phyloP scores from a whole-genome alignment of 2,329 filamentous ascomycete genomes.

The Botryotinia convoluta region DNA sequence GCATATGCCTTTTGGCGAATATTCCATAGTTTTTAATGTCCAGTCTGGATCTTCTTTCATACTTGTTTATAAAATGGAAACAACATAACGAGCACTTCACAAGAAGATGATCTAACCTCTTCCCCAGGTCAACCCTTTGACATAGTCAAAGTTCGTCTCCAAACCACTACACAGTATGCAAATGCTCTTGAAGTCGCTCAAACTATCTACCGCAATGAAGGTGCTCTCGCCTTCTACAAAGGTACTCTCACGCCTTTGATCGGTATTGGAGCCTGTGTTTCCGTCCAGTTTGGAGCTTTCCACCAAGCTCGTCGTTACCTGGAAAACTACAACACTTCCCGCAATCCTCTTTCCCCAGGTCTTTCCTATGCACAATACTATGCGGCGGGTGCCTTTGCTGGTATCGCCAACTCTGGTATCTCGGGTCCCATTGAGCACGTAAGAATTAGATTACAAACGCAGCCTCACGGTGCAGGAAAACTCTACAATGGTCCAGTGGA shows the following conservation, averaged over 20 bases:
- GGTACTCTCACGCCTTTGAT: conserved; percentile 92
- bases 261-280: conserved; percentile 94
- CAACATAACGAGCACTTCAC: background rate
- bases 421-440: conserved; percentile 96
- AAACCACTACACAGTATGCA: conserved; percentile 80
- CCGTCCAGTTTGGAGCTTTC: conserved; percentile 98
- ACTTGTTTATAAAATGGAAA: background rate
- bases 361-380: conserved; percentile 88
- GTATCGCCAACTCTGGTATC: conserved; percentile 82
- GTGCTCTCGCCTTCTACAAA: conserved; percentile 93
- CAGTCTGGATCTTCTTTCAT: background rate
- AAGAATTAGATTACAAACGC: conserved; percentile 91
- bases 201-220: conserved; percentile 84
- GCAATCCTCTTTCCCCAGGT: conserved; percentile 40
- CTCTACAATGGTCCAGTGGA: conserved; percentile 85
- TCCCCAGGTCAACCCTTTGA: conserved; percentile 68
- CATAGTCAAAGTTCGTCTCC: conserved; percentile 95
- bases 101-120: conserved; percentile 26
- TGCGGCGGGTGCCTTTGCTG: conserved; percentile 84
- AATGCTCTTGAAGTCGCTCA: conserved; percentile 77
- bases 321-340: conserved; percentile 66
- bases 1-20: too few relatives aligned
- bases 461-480: conserved; percentile 77
- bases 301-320: conserved; percentile 85
- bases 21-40: background rate